Evolutionary conservation across 2,329 filamentous ascomycete species (phyloP).

Genomic region (Pestalotiopsis sp.): DNA sequence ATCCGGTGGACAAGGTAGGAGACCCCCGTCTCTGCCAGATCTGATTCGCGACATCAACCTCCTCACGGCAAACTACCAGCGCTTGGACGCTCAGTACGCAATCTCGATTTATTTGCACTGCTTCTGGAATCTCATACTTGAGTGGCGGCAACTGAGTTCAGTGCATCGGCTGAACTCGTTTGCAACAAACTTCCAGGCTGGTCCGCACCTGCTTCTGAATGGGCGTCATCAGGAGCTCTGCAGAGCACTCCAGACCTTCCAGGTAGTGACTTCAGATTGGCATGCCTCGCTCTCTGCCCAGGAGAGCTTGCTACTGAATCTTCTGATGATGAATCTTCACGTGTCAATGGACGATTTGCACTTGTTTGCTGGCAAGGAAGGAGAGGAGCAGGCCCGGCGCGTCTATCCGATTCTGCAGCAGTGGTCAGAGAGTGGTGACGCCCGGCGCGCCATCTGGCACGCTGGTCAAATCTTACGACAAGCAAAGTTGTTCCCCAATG

Average conservation of each 20-base stretch:
- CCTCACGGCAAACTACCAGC: constrained; percentile 48
- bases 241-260: constrained; percentile 55
- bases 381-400: constrained; percentile 64
- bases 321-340: constrained; percentile 66
- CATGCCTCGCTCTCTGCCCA: constrained; percentile 45
- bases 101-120: constrained; percentile 65
- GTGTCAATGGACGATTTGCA: constrained; percentile 68
- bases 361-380: constrained; percentile 69
- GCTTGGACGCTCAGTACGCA: constrained; percentile 59
- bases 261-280: constrained; percentile 44
- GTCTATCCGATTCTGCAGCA: constrained; percentile 61
- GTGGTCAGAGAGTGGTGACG: constrained; percentile 58
- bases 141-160: constrained; percentile 64
- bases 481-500: constrained; percentile 55
- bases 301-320: constrained; percentile 51
- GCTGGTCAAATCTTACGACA: constrained; percentile 68
- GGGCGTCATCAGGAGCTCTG: constrained; percentile 66
- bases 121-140: constrained; percentile 67
- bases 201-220: constrained; percentile 48
- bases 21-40: constrained; percentile 56
- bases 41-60: constrained; percentile 59
- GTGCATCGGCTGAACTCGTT: constrained; percentile 51
- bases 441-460: constrained; percentile 66
- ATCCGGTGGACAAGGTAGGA: constrained; percentile 38
- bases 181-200: constrained; percentile 39